Conservation (phyloP, 305 asterid species). For the Fraxinus dipetala region DNA sequence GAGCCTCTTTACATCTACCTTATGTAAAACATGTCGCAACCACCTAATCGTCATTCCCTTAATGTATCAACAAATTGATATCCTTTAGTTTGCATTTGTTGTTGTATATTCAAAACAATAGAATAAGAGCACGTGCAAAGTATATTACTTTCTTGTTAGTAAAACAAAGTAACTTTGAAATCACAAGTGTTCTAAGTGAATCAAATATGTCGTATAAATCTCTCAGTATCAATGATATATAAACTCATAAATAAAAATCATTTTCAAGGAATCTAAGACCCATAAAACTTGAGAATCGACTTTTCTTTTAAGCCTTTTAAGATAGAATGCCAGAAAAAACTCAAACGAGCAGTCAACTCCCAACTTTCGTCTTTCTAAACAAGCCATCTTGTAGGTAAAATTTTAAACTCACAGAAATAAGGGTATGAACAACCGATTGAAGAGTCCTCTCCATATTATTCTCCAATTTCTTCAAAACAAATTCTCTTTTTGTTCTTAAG, state of each 20-base stretch:
- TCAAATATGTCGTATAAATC: no score
- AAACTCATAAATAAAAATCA: neutral
- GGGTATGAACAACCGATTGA: conserved; percentile 56
- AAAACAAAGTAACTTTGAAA: no score
- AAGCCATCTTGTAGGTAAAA: neutral
- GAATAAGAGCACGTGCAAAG: neutral
- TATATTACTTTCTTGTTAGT: neutral
- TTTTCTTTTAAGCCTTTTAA: no score
- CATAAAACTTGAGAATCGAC: neutral
- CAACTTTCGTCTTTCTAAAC: neutral
- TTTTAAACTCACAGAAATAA: conserved; percentile 46
- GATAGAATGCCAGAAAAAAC: neutral
- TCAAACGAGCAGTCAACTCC: neutral
- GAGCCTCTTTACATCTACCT: no score
- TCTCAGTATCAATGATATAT: no score
- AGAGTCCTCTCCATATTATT: conserved; percentile 53
- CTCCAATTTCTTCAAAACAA: conserved; percentile 59
- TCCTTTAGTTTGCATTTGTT: no score
- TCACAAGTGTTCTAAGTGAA: neutral
- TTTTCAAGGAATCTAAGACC: neutral
- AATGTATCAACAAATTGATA: no score
- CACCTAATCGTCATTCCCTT: no score
- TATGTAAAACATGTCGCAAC: no score
- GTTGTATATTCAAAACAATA: neutral
- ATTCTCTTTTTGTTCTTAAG: conserved; percentile 62